Conservation (phyloP, 768 basidiomycete species). For the Mycena filopes region DNA sequence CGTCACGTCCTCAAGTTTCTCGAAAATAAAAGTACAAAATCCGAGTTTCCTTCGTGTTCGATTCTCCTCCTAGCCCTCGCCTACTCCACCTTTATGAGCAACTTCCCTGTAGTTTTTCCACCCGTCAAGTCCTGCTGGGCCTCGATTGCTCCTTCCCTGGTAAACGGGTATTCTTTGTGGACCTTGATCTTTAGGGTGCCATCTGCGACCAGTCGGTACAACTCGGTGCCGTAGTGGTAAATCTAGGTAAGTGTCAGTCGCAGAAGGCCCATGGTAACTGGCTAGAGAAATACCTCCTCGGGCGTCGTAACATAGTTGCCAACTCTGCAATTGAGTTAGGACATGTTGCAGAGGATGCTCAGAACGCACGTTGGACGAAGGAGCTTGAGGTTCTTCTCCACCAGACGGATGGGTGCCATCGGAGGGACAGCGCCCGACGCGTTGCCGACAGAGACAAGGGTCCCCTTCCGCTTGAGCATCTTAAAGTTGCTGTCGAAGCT, state of each 20-base stretch:
- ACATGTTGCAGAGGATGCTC: constrained; percentile 14
- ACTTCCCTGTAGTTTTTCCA: constrained; percentile 87
- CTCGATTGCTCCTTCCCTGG: constrained; percentile 77
- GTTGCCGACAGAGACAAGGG: constrained; percentile 91
- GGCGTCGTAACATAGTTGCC: constrained; percentile 77
- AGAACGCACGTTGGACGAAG: constrained; percentile 74
- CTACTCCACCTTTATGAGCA: constrained; percentile 66
- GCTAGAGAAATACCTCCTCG: constrained; percentile 60
- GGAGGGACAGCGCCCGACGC: constrained; percentile 88
- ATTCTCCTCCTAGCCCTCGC: not conserved
- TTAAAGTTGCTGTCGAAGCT: constrained; percentile 86
- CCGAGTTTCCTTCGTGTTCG: not conserved
- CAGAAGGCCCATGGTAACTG: too few species aligned
- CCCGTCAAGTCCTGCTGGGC: constrained; percentile 83
- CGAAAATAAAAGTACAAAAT: not conserved
- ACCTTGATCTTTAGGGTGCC: constrained; percentile 71
- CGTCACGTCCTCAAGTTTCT: not conserved
- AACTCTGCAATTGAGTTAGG: constrained; percentile 55
- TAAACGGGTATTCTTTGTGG: constrained; percentile 85
- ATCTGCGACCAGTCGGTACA: constrained; percentile 69
- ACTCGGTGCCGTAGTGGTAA: constrained; percentile 67
- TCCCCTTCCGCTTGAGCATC: constrained; percentile 86
- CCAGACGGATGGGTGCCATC: constrained; percentile 77
- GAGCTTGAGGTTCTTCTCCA: constrained; percentile 84
- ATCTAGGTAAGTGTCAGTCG: constrained; percentile 37